Percentiles rank a stretch among this genome's conserved stretches.
These are phyloP conservation scores for Solanum sparsipilum DNA, from an alignment of 257 asterid species.

Conservation along the genomic window DNA sequence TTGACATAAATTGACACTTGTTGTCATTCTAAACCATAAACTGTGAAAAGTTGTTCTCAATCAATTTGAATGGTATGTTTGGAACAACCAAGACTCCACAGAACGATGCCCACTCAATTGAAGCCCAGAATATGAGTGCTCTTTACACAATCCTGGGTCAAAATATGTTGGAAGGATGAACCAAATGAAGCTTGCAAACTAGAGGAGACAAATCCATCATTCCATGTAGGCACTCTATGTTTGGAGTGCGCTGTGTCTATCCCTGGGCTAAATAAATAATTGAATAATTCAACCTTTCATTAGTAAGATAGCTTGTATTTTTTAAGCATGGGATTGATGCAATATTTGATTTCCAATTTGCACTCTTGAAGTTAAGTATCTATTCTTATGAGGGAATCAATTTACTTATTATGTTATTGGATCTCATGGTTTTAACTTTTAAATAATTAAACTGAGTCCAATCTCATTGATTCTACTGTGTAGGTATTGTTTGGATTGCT, in stretches of 20 bases:
- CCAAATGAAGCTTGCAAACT: background rate
- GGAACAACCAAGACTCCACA: background rate
- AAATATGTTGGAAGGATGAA: background rate
- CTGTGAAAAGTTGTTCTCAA: background rate
- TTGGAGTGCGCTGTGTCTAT: background rate
- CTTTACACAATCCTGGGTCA: background rate
- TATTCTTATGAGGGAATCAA: background rate
- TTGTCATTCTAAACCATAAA: background rate
- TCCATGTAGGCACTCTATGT: background rate
- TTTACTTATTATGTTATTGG: background rate
- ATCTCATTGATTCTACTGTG: slow-evolving; percentile 12
- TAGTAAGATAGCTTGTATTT: background rate
- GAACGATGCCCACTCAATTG: background rate
- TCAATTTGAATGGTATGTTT: background rate
- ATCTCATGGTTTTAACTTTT: background rate
- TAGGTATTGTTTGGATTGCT: slow-evolving; percentile 73
- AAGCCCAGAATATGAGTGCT: background rate
- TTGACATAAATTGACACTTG: background rate
- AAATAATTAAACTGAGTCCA: background rate
- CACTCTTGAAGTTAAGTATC: background rate
- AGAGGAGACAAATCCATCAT: background rate
- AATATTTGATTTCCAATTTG: background rate
- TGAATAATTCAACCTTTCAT: background rate
- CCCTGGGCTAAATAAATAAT: background rate
- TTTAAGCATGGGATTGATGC: background rate